Conservation (phyloP, 2,329 filamentous ascomycete genomes). For the Phialophora chinensis region DNA sequence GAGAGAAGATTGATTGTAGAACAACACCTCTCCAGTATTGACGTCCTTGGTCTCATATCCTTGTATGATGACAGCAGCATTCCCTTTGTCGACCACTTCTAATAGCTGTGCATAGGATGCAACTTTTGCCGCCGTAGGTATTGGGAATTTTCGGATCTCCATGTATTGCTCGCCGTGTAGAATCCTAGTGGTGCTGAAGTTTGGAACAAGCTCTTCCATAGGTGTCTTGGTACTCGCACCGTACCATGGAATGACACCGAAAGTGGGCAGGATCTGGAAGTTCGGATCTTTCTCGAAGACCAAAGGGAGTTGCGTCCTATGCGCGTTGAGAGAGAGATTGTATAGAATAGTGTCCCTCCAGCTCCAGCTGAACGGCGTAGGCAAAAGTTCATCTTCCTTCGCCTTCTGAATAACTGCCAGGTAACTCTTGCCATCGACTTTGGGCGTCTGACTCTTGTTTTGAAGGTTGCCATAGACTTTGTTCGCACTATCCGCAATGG, state of each 20-base stretch:
- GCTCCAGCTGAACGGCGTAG: slow-evolving; percentile 70
- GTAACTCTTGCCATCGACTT: no score
- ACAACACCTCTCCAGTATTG: slow-evolving; percentile 81
- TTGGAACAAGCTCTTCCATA: slow-evolving; percentile 82
- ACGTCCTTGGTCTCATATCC: slow-evolving; percentile 83
- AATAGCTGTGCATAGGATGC: slow-evolving; percentile 65
- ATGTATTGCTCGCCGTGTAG: slow-evolving; percentile 98
- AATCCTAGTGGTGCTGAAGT: slow-evolving; percentile 97
- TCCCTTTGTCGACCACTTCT: slow-evolving; percentile 95
- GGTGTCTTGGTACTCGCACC: slow-evolving; percentile 79
- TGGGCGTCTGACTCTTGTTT: no score
- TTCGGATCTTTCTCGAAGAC: slow-evolving; percentile 88
- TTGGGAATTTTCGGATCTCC: slow-evolving; percentile 86
- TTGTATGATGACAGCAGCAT: slow-evolving; percentile 79
- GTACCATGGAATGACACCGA: slow-evolving; percentile 91
- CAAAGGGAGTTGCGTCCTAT: slow-evolving; percentile 81
- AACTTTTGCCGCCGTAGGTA: slow-evolving; percentile 71
- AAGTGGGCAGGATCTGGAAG: slow-evolving; percentile 87
- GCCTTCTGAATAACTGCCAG: no score
- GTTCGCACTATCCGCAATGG: slow-evolving; percentile 45
- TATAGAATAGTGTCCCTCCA: slow-evolving; percentile 92
- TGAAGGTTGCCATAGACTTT: slow-evolving; percentile 66
- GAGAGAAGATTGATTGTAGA: slow-evolving; percentile 94
- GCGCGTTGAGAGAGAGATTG: slow-evolving; percentile 92
- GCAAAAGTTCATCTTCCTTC: slow-evolving; percentile 72